A percentile compares a stretch with the other conserved stretches of the same genome.
These are phyloP conservation scores for Suillus sp. DNA, from an alignment of 768 basidiomycete species.

Conservation along the genomic window DNA sequence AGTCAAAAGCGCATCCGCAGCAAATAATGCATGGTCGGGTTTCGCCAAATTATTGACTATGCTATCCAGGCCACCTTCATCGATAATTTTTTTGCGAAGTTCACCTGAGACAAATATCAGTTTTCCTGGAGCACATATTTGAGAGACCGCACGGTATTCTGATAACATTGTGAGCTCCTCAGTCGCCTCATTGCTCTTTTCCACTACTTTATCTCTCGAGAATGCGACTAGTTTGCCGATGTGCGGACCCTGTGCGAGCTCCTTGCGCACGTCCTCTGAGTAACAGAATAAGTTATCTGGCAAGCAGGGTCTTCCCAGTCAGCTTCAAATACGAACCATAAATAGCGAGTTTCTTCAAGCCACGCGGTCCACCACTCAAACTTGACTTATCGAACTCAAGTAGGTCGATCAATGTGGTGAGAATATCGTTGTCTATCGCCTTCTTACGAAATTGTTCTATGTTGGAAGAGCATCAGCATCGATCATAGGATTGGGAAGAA, in stretches of 20 bases:
- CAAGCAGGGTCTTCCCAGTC: neutral
- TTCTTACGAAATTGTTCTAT: slow-evolving; percentile 23
- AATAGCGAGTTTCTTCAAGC: neutral
- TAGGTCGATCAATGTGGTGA: slow-evolving; percentile 23
- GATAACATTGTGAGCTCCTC: neutral
- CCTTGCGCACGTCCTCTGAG: neutral
- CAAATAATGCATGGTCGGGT: neutral
- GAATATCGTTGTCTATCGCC: slow-evolving; percentile 20
- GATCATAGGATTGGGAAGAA: neutral
- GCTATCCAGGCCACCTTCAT: neutral
- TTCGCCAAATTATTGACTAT: neutral
- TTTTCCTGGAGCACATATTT: neutral
- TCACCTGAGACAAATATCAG: neutral
- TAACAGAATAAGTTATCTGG: neutral
- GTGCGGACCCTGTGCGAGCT: neutral
- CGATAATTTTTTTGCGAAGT: neutral
- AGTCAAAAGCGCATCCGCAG: neutral
- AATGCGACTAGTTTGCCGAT: neutral
- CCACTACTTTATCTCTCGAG: neutral
- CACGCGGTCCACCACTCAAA: neutral
- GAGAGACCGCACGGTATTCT: neutral
- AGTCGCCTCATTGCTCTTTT: neutral
- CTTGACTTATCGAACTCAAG: slow-evolving; percentile 11
- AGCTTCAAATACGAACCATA: neutral
- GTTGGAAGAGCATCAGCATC: slow-evolving; percentile 5